Percentiles rank a stretch among this genome's conserved stretches.
Evolutionary conservation across 495 filamentous ascomycete genomes (phyloP).

Genomic region (Thermothielavioides terrestris): DNA sequence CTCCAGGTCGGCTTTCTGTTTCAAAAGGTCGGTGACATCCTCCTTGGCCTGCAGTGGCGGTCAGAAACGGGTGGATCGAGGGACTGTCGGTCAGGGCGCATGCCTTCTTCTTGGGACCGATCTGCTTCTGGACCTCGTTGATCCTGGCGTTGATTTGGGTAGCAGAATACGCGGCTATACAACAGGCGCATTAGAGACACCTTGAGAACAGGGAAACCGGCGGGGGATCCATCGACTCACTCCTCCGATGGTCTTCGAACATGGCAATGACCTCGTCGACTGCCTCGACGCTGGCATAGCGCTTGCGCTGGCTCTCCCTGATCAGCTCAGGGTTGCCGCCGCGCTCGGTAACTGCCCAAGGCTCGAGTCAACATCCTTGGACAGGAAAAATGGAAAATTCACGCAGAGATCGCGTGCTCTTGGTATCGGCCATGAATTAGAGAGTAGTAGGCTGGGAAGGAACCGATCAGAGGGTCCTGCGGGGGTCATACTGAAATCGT

Average conservation of each 20-base stretch:
- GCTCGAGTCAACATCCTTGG: conserved; percentile 68
- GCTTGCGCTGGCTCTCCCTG: conserved; percentile 76
- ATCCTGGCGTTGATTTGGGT: conserved; percentile 73
- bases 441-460: neutral
- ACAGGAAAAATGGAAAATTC: neutral
- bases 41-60: conserved; percentile 59
- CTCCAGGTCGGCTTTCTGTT: conserved; percentile 66
- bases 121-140: conserved; percentile 81
- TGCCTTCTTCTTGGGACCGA: conserved; percentile 87
- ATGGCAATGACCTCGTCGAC: conserved; percentile 87
- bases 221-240: conserved; percentile 38
- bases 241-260: conserved; percentile 78
- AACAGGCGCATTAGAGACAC: neutral
- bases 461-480: neutral
- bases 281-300: conserved; percentile 66
- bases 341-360: conserved; percentile 61
- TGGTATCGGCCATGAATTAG: neutral
- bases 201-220: neutral
- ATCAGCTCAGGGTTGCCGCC: conserved; percentile 85
- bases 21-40: conserved; percentile 72
- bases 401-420: conserved; percentile 5
- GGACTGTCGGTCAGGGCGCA: conserved; percentile 12
- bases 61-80: conserved; percentile 6
- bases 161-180: conserved; percentile 56
- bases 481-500: conserved; percentile 29